phyloP scores from a whole-genome alignment of 2,329 filamentous ascomycete genomes.

The Didymella keratinophila region DNA sequence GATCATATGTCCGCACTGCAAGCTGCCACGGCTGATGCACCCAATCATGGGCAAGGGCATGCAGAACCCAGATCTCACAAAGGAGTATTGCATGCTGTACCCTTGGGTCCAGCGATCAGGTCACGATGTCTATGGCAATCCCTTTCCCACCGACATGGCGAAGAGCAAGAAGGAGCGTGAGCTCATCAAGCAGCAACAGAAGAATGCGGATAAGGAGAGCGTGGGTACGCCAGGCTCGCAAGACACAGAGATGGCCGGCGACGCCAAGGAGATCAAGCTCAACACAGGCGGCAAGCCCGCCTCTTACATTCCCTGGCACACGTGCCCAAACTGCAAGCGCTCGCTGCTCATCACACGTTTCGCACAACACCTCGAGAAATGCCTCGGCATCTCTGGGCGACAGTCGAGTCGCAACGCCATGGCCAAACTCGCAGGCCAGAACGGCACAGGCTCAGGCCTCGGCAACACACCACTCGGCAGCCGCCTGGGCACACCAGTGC shows the following conservation, averaged over 20 bases:
- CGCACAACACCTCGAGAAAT: constrained; percentile 68
- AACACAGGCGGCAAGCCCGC: constrained; percentile 57
- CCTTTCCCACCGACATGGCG: constrained; percentile 76
- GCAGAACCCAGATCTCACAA: constrained; percentile 65
- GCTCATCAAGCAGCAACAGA: constrained; percentile 54
- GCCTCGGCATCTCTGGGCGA: constrained; percentile 64
- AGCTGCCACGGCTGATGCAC: constrained; percentile 75
- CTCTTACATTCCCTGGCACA: constrained; percentile 61
- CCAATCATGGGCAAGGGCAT: constrained; percentile 75
- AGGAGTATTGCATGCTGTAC: constrained; percentile 79
- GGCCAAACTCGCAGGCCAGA: constrained; percentile 53
- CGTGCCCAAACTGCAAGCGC: constrained; percentile 67
- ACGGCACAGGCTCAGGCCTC: constrained; percentile 50
- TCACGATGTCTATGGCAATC: constrained; percentile 83
- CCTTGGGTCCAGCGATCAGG: constrained; percentile 79
- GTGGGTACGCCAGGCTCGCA: constrained; percentile 57
- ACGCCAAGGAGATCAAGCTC: constrained; percentile 56
- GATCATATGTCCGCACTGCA: constrained; percentile 76
- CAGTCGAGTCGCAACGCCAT: constrained; percentile 60
- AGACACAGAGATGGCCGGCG: constrained; percentile 51
- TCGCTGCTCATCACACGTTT: constrained; percentile 68
- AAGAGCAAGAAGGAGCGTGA: constrained; percentile 79
- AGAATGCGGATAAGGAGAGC: constrained; percentile 53
- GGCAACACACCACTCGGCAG: constrained; percentile 55
- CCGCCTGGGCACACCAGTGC: constrained; percentile 53